Percentiles rank a stretch among this genome's conserved stretches.
Conservation (phyloP, 1,284 basidiomycete species). For the Ganoderma resinaceum region DNA sequence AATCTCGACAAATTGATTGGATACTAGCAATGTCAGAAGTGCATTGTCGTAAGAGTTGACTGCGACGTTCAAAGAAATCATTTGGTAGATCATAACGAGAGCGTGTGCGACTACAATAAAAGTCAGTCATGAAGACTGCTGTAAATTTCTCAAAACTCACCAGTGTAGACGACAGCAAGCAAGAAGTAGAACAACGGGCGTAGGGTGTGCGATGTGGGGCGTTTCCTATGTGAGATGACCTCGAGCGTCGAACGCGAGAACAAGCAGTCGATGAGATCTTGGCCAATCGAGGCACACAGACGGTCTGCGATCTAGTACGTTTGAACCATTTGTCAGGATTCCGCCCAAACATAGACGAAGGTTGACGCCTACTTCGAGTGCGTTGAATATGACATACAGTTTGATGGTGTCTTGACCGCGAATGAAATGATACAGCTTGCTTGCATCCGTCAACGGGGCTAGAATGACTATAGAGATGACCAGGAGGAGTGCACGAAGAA, state of each 20-base stretch:
- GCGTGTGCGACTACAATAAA: constrained; percentile 79
- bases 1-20: constrained; percentile 99
- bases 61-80: constrained; percentile 95
- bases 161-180: constrained; percentile 85
- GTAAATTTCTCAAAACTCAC: constrained; percentile 51
- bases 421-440: constrained; percentile 98
- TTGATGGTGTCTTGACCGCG: constrained; percentile 99
- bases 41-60: constrained; percentile 99
- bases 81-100: constrained; percentile 96
- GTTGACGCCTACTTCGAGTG: constrained; percentile 76
- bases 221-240: constrained; percentile 67
- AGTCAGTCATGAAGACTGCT: not conserved
- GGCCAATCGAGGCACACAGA: constrained; percentile 95
- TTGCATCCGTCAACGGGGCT: constrained; percentile 89
- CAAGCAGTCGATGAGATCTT: constrained; percentile 96
- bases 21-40: constrained; percentile 92
- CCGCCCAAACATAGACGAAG: not conserved
- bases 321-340: not conserved
- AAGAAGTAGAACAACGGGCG: constrained; percentile 88
- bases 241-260: constrained; percentile 94
- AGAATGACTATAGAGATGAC: constrained; percentile 80
- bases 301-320: constrained; percentile 87
- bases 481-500: constrained; percentile 84
- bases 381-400: constrained; percentile 99
- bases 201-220: constrained; percentile 67